Evolutionary conservation across 225 moss, liverwort and hornwort species (phyloP), one percentile per base, ranked within the genome.

Genomic region (Lunularia cruciata): DNA sequence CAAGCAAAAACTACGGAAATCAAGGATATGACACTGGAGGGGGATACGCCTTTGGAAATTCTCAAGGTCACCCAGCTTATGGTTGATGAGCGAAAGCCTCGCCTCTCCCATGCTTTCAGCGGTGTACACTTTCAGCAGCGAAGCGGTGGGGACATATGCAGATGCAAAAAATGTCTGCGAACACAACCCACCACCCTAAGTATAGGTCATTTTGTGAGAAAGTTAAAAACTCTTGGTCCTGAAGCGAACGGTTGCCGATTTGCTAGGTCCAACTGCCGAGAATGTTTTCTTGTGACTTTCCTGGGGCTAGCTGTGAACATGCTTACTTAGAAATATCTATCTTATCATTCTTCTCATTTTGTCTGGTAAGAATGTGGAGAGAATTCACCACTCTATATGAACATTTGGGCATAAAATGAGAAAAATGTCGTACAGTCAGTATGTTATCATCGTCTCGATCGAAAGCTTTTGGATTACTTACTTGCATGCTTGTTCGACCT

Each of bases 11-110:
- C 57, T 84, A 84, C 60, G 80, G 77, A 22, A 84, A 68, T 68
- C 80, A 80, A 78, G 84, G 77, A 23, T 84, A 84, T 67, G 80
- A 84, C 53, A 75, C 77, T 26, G 72, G 61, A 35, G 72, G 61
- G 51, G 65, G 73, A 0, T 77, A 77, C 53, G 54, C 58, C 9
- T 84, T 74, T 42, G 77, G 84, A 11, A 74, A 69, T 49, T 77
- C 84, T 60, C 80, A 80, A 31, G 74, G 70, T 33, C 80, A 84
- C 74, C 76, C 75, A 55, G 65, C 79, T 13, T 83, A 83, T 73
- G 83, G 83, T 56, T 83, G 67, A 77, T 43, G 13, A 12, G 40
- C 18, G 6, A 23, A 19, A 43, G 66, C 34, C 37, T 49, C 7
- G 19, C 30, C 26, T 39, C 39, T 60, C 28, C 43, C 31, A 68